phyloP scores from a whole-genome alignment of 495 filamentous ascomycete genomes.

The Amphirosellinia nigrospora region DNA sequence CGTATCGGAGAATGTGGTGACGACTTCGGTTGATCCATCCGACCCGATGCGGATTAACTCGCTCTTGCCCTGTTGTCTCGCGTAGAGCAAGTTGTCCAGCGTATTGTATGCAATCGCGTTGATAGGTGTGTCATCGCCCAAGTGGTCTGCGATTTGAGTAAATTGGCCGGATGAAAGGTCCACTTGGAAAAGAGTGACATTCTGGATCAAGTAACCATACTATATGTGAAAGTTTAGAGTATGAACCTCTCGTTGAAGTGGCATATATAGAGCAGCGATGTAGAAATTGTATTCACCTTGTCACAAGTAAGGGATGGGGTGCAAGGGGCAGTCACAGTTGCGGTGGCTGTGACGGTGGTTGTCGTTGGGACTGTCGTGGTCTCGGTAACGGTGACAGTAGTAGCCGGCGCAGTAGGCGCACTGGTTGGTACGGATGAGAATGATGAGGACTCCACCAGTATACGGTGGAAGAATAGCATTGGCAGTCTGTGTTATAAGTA shows the following conservation, averaged over 20 bases:
- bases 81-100: conserved; percentile 28
- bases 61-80: not conserved
- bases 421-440: conserved; percentile 4
- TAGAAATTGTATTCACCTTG: conserved; percentile 8
- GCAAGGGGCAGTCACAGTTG: conserved; percentile 22
- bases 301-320: conserved; percentile 27
- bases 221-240: not conserved
- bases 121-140: conserved; percentile 17
- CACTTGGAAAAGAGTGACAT: conserved; percentile 20
- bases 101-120: conserved; percentile 30
- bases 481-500: conserved; percentile 11
- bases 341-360: conserved; percentile 23
- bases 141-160: not conserved
- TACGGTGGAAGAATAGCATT: conserved; percentile 23
- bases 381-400: conserved; percentile 15
- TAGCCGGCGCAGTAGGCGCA: conserved; percentile 6
- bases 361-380: conserved; percentile 23
- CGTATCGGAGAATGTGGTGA: not conserved
- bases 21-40: conserved; percentile 10
- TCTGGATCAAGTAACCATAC: conserved; percentile 29
- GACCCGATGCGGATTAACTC: conserved; percentile 27
- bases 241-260: not conserved
- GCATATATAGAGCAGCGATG: not conserved
- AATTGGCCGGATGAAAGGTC: conserved; percentile 23
- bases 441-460: conserved; percentile 22